phyloP scores from a whole-genome alignment of 2,329 filamentous ascomycete genomes.

The Stemphylium lycopersici region DNA sequence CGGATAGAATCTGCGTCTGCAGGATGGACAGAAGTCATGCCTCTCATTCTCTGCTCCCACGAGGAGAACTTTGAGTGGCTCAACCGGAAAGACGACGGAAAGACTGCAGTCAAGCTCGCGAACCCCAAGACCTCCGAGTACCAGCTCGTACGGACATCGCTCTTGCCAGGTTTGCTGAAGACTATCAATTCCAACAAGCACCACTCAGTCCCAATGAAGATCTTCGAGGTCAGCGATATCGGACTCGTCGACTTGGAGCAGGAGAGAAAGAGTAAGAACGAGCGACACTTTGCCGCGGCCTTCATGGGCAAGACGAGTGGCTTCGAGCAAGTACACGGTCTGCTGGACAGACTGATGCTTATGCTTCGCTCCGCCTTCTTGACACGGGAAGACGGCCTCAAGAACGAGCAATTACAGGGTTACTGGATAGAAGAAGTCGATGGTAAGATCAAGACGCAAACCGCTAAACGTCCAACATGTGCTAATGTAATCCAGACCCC shows the following conservation, averaged over 20 bases:
- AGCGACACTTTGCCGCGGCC: constrained; percentile 93
- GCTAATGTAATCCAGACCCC: constrained; percentile 59
- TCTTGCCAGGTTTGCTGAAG: constrained; percentile 88
- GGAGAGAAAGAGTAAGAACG: constrained; percentile 87
- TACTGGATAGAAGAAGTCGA: constrained; percentile 97
- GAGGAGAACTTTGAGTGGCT: constrained; percentile 98
- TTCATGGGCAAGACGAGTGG: constrained; percentile 94
- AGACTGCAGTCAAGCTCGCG: constrained; percentile 79
- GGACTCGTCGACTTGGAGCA: constrained; percentile 83
- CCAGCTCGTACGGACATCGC: constrained; percentile 85
- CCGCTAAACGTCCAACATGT: neutral
- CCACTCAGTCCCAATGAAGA: constrained; percentile 85
- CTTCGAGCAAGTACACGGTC: constrained; percentile 93
- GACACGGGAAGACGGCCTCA: constrained; percentile 70
- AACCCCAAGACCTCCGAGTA: constrained; percentile 95
- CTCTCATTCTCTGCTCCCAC: constrained; percentile 93
- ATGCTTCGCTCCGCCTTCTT: constrained; percentile 89
- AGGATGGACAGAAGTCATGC: constrained; percentile 95
- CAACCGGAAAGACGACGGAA: constrained; percentile 86
- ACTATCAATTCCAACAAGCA: constrained; percentile 93
- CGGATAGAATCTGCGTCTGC: constrained; percentile 89
- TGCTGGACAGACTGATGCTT: constrained; percentile 87
- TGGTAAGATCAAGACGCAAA: constrained; percentile 54
- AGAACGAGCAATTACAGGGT: constrained; percentile 64
- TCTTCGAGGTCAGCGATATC: constrained; percentile 90